phyloP scores from a whole-genome alignment of 2,329 filamentous ascomycete genomes.

The Ceratocystiopsis brevicomis region DNA sequence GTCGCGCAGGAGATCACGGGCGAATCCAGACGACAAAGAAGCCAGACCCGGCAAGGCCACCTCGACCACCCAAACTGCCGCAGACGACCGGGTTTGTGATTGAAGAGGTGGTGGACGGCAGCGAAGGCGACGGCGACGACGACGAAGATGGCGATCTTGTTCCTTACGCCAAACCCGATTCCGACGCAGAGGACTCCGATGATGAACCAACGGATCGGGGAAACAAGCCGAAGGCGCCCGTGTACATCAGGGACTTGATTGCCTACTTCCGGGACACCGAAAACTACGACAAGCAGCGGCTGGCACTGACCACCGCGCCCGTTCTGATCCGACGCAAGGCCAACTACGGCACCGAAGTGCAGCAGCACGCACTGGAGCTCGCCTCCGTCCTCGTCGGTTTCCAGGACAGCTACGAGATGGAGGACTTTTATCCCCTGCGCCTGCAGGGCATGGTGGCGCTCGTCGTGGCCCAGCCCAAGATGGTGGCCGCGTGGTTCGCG shows the following conservation, averaged over 20 bases:
- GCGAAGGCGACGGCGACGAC: conserved; percentile 40
- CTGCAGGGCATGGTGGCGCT: conserved; percentile 70
- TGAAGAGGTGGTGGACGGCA: conserved; percentile 46
- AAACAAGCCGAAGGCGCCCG: conserved; percentile 65
- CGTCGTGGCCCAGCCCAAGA: conserved; percentile 53
- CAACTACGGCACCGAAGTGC: conserved; percentile 72
- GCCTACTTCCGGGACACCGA: conserved; percentile 61
- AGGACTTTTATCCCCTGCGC: conserved; percentile 55
- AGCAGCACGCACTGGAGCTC: conserved; percentile 65
- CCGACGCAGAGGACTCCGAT: conserved; percentile 78
- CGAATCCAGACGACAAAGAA: conserved; percentile 8
- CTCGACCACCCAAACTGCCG: conserved; percentile 6
- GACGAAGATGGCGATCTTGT: conserved; percentile 49
- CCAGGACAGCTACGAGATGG: conserved; percentile 69
- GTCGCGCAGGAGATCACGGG: conserved; percentile 10
- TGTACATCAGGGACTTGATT: conserved; percentile 79
- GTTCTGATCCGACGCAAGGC: conserved; percentile 72
- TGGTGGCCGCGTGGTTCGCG: conserved; percentile 70
- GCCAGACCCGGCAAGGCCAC: background rate
- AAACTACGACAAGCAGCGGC: conserved; percentile 63
- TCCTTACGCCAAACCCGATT: conserved; percentile 70
- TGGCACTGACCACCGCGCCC: conserved; percentile 62
- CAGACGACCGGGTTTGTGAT: conserved; percentile 30
- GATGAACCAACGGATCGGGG: conserved; percentile 77
- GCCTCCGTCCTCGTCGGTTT: conserved; percentile 59